Evolutionary conservation across 768 basidiomycete genomes (phyloP), one percentile per base, ranked within the genome.

Genomic region (Sporobolomyces pararoseus): DNA sequence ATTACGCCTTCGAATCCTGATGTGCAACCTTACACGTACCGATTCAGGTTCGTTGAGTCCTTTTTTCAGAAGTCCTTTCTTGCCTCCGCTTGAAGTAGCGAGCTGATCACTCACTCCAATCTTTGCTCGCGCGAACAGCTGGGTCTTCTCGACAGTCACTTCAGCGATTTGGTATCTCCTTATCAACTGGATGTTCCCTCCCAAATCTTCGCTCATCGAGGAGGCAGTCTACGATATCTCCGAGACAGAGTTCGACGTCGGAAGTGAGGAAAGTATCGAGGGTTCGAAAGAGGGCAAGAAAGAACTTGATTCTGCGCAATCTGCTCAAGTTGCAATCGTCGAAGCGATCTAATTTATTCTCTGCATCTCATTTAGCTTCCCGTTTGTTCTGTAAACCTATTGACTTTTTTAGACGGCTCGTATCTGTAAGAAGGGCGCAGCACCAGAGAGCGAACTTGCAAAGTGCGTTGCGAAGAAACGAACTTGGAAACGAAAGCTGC

Each of bases 1-100:
- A 75, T 79, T 69, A 61, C 75, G 52, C 39, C 62, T 4, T 65
- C 52, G 13, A 68, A 63, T 35, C 60, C 60, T 44, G 29, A 68
- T 27, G 35, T 32, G 3, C 34, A 63, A 31, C 60, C 60, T 7
- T 68, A 27, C 51, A 63, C 58, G 0, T 67, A 67, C 51, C 17
- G 54, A 21, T 55, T 55, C 54, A 55, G 54, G 34, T 44, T n/a
- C n/a, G n/a, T n/a, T n/a, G n/a, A n/a, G n/a, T n/a, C n/a, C n/a
- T n/a, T n/a, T n/a, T n/a, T n/a, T n/a, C n/a, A n/a, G n/a, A 12
- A 19, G 61, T 52, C 39, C 6, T 23, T 31, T 63, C 17, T 29
- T 5, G 17, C n/a, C n/a, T n/a, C n/a, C n/a, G n/a, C n/a, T n/a
- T n/a, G n/a, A n/a, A n/a, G n/a, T n/a, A n/a, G n/a, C n/a, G n/a